phyloP scores from a whole-genome alignment of 1,284 basidiomycete species.

The Schizophyllum amplum region DNA sequence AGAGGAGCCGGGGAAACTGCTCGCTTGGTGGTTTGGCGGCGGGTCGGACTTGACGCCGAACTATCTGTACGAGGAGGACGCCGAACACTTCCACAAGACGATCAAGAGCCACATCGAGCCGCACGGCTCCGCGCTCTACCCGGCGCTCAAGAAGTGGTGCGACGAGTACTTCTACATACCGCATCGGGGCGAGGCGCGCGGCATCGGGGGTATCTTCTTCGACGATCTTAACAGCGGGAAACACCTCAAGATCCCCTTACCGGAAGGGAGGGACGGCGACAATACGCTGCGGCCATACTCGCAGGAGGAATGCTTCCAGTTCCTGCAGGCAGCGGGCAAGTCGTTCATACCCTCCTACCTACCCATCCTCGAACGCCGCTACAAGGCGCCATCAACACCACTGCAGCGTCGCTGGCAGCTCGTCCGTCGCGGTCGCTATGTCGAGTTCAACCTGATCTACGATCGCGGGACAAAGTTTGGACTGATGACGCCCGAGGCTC shows the following conservation, averaged over 20 bases:
- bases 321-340: slow-evolving; percentile 64
- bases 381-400: slow-evolving; percentile 50
- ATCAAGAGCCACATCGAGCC: slow-evolving; percentile 74
- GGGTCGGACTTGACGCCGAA: slow-evolving; percentile 95
- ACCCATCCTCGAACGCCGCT: slow-evolving; percentile 67
- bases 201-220: slow-evolving; percentile 95
- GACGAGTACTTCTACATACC: slow-evolving; percentile 95
- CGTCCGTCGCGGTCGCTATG: slow-evolving; percentile 81
- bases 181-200: slow-evolving; percentile 87
- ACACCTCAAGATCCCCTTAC: slow-evolving; percentile 42
- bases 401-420: slow-evolving; percentile 83
- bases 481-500: slow-evolving; percentile 81
- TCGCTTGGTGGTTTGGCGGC: slow-evolving; percentile 99
- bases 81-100: slow-evolving; percentile 78
- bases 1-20: slow-evolving; percentile 36
- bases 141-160: slow-evolving; percentile 90
- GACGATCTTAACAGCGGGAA: slow-evolving; percentile 72
- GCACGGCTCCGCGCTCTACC: slow-evolving; percentile 68
- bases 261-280: slow-evolving; percentile 15
- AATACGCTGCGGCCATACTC: slow-evolving; percentile 45
- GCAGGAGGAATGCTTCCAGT: slow-evolving; percentile 66
- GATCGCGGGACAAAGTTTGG: slow-evolving; percentile 88
- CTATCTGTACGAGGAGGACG: slow-evolving; percentile 88
- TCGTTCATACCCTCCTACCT: slow-evolving; percentile 86
- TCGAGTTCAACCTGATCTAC: slow-evolving; percentile 91